Base-by-base conservation (phyloP, 2,329 filamentous ascomycete species). In the Cercospora sojina region DNA sequence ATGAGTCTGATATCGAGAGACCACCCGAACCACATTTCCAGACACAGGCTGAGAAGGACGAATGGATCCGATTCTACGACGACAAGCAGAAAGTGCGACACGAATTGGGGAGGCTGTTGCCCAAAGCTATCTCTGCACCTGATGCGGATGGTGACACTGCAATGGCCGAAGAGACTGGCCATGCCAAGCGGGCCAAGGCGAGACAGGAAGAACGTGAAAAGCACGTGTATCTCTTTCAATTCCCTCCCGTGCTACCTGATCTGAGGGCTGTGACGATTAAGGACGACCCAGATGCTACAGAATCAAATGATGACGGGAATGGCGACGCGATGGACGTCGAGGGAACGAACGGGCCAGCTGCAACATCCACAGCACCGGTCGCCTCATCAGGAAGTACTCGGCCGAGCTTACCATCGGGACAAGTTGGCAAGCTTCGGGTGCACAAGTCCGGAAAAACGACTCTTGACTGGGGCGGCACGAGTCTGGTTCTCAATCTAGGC, bases 181-280 rank as follows among this genome's bases (percentile, higher is more conserved):
- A 66, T 53, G n/a, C 62, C 13, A 58, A 68, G 55, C 58, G 23
- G 23, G 66, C 69, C 35, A 69, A 69, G 47, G 60, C 59, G 23
- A 64, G 70, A 61, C 69, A 75, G 32, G 82, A 79, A 60, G 79
- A 80, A 49, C 80, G 82, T 18, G 78, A 84, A 38, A 84, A 87
- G 62, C 83, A 84, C 65, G 81, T 87, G 62, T 89, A 89, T 74
- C 80, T 89, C 60, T 86, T 89, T 75, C 87, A 89, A 75, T 84
- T 89, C 72, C 87, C 87, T 12, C 86, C 87, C 0, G 81, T 87
- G 65, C 84, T 88, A 3, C 87, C 87, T 5, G 84, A 85, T 66
- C 81, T 89, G 25, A 71, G 80, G 38, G 73, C 81, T 9, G 78
- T 82, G 1, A 73, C 51, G 12, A 70, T 76, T 38, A 76, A 78